Conservation (phyloP, 169 alveolate genomes). For the Eimeria falciformis region DNA sequence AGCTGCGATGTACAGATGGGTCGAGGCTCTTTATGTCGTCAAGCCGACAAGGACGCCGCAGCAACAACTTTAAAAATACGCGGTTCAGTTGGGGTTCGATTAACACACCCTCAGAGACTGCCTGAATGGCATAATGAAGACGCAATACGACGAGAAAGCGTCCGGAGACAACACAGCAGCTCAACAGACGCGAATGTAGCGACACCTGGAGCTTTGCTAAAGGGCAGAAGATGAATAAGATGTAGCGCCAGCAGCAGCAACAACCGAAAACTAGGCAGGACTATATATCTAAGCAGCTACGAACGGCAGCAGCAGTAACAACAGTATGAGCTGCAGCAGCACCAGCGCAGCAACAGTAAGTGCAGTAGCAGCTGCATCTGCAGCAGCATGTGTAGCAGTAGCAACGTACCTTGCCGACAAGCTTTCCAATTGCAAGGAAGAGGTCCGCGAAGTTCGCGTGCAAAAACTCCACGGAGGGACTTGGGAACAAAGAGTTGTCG, state of each 20-base stretch:
- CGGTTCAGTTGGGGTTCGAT: slow-evolving; percentile 93
- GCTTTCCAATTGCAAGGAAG: slow-evolving; percentile 88
- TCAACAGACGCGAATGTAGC: too few species aligned
- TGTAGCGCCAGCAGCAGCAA: too few species aligned
- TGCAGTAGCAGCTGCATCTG: neutral
- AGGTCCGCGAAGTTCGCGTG: slow-evolving; percentile 82
- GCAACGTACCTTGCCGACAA: slow-evolving; percentile 88
- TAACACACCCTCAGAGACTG: slow-evolving; percentile 93
- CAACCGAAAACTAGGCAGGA: too few species aligned
- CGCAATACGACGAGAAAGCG: too few species aligned
- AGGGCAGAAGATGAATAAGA: too few species aligned
- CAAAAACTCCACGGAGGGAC: slow-evolving; percentile 80
- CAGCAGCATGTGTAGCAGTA: neutral
- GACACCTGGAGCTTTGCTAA: too few species aligned
- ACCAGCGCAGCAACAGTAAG: neutral
- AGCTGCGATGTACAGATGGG: slow-evolving; percentile 73
- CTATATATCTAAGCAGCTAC: neutral
- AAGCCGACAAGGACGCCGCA: slow-evolving; percentile 87
- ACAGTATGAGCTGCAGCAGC: too few species aligned
- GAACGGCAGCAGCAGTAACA: neutral
- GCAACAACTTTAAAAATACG: slow-evolving; percentile 89
- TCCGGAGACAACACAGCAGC: too few species aligned
- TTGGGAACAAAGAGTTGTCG: slow-evolving; percentile 84
- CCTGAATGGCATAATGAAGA: too few species aligned
- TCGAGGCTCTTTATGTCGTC: slow-evolving; percentile 91